Conservation (phyloP, 176 grass and related monocot species). For the Triticum dicoccoides region DNA sequence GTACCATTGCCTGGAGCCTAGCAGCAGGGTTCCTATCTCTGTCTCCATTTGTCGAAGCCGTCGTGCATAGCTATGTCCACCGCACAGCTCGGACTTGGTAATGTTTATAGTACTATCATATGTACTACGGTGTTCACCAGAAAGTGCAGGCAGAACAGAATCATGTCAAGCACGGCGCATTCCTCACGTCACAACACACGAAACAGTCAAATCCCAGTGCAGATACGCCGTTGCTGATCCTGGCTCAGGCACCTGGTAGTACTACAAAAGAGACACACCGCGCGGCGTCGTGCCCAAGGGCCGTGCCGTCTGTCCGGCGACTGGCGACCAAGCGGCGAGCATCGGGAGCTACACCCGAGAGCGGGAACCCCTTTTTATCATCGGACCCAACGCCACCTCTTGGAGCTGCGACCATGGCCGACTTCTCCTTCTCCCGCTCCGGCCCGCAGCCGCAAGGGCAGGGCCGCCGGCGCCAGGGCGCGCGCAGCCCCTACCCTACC, state of each 20-base stretch:
- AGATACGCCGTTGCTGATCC: not conserved
- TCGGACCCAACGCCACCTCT: not conserved
- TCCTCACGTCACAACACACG: too few relatives aligned
- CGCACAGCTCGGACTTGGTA: not conserved
- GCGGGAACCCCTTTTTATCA: not conserved
- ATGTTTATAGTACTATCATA: not conserved
- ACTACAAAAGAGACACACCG: not conserved
- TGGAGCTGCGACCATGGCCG: constrained; percentile 25
- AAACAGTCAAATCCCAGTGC: not conserved
- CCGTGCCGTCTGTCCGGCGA: constrained; percentile 2
- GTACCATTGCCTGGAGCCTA: not conserved
- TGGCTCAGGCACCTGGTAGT: too few relatives aligned
- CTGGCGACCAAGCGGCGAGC: constrained; percentile 5
- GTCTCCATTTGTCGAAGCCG: not conserved
- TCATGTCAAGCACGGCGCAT: too few relatives aligned
- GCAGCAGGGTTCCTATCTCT: not conserved
- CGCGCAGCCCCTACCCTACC: constrained; percentile 15
- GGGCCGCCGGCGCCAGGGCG: not conserved
- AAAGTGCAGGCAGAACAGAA: too few relatives aligned
- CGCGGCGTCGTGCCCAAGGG: constrained; percentile 14
- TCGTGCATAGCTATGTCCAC: not conserved
- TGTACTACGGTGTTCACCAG: too few relatives aligned
- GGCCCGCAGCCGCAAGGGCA: constrained; percentile 34
- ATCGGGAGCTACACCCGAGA: constrained; percentile 23
- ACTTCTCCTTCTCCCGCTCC: constrained; percentile 65